Conservation (phyloP, 2,329 filamentous ascomycete species). For the Fusarium succisae region DNA sequence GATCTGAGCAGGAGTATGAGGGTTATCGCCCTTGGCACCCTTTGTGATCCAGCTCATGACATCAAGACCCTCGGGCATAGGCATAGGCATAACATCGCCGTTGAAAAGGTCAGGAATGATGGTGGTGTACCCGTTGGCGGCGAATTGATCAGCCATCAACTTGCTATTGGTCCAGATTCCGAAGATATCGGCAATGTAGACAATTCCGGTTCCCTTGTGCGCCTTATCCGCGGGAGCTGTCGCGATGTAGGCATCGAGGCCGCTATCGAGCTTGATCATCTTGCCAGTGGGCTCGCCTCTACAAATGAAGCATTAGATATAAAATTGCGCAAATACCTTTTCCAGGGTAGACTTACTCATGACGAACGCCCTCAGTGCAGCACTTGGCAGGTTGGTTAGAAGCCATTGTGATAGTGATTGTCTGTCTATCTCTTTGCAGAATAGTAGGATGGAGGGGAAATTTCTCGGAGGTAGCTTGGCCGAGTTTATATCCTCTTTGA, state of each 20-base stretch:
- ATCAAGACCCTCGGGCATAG: conserved; percentile 43
- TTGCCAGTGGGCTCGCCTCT: conserved; percentile 61
- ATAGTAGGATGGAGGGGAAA: not conserved
- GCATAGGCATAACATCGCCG: conserved; percentile 46
- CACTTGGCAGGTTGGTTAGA: conserved; percentile 62
- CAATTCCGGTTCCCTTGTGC: conserved; percentile 44
- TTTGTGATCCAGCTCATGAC: conserved; percentile 48
- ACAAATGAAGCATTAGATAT: not conserved
- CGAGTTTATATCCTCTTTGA: conserved; percentile 20
- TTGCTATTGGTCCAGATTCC: conserved; percentile 53
- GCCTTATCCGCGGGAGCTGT: conserved; percentile 48
- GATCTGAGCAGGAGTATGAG: conserved; percentile 46
- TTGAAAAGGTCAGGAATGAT: conserved; percentile 52
- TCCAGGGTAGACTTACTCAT: conserved; percentile 56
- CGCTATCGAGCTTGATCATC: conserved; percentile 55
- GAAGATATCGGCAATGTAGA: conserved; percentile 51
- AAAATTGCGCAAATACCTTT: not conserved
- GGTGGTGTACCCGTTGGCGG: conserved; percentile 51
- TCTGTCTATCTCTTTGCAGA: not conserved
- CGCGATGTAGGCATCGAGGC: conserved; percentile 62
- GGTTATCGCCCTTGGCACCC: conserved; percentile 60
- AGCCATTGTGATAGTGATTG: conserved; percentile 54
- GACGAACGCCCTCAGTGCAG: conserved; percentile 62
- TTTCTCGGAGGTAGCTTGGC: not conserved
- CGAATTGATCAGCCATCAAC: conserved; percentile 54